phyloP scores from a whole-genome alignment of 1,139 yeast species.

The Saccharomyces hybrid region DNA sequence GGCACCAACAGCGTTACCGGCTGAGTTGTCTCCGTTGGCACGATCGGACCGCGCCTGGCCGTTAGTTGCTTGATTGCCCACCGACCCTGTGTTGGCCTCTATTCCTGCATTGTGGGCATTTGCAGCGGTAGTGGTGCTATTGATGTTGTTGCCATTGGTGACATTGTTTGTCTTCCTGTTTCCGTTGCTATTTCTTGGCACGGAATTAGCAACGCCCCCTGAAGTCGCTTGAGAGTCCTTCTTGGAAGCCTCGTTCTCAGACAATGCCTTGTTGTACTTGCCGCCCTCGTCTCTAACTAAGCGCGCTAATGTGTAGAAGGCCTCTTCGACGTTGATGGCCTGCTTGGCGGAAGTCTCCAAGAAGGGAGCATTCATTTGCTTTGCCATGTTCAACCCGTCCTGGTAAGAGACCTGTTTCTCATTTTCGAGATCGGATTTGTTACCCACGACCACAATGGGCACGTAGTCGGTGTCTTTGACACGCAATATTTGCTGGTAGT shows the following conservation, averaged over 20 bases:
- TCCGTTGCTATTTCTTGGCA: neutral
- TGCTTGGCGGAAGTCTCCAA: constrained; percentile 92
- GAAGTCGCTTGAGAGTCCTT: neutral
- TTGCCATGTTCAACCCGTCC: constrained; percentile 75
- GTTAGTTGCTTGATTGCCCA: neutral
- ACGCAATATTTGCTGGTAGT: constrained; percentile 76
- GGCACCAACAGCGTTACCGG: neutral
- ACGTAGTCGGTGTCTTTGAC: constrained; percentile 75
- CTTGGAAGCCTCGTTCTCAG: neutral
- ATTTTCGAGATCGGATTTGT: constrained; percentile 69
- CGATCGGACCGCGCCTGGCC: neutral
- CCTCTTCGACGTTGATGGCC: constrained; percentile 88
- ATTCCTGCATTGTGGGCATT: neutral
- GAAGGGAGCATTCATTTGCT: constrained; percentile 67
- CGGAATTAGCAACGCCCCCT: neutral
- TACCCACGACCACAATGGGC: constrained; percentile 70
- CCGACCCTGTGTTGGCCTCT: neutral
- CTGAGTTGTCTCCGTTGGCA: neutral
- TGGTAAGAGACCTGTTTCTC: constrained; percentile 79
- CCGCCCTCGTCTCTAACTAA: constrained; percentile 44
- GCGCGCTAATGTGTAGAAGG: constrained; percentile 71
- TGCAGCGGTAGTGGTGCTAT: neutral
- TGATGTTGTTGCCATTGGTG: neutral
- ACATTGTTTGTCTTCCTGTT: neutral
- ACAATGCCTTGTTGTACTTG: constrained; percentile 18